Evolutionary conservation across 2,329 filamentous ascomycete species (phyloP), one percentile per base, ranked within the genome.

Genomic region (Ceratocystis lukuohia): DNA sequence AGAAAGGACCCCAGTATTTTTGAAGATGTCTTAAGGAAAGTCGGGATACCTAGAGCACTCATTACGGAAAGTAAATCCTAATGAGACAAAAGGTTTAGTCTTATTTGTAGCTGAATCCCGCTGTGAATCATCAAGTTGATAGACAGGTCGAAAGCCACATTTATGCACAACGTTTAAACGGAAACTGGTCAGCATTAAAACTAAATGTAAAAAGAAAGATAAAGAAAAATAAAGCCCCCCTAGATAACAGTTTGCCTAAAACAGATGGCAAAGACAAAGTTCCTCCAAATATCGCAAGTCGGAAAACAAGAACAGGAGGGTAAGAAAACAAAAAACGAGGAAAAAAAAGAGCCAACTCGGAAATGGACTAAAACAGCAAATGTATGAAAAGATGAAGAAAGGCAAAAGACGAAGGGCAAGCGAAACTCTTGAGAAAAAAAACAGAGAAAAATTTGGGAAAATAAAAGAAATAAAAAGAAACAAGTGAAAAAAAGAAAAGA

Each of bases 1-100:
- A 74, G 75, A 66, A 73, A 73, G n/a, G 74, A 79, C 15, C 71
- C 72, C 0, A 67, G 67, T 1, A 37, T 64, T 12, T 59, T 70
- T 10, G 57, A 68, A 5, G 20, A 53, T 5, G 65, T 67, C 2
- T 66, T 76, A 22, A 67, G 66, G 59, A 62, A 67, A 12, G 73
- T 77, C 66, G 76, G 76, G 0, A 46, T 77, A 1, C 12, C 15
- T 15, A 63, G 25, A 22, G 8, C 0, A n/a, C 8, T 25, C 4
- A 28, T 30, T 2, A 17, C 25, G 8, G 44, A 50, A n/a, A 10
- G 10, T 15, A 15, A 41, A 15, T 41, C 37, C 4, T 41, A 12
- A 41, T 41, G 10, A 41, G 37, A 12, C 37, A 4, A 12, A 4
- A 41, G 37, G 37, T 41, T 15, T 41, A 12, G 37, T 15, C 37